phyloP scores from a whole-genome alignment of 805 yeast species.

The Hanseniaspora lindneri region DNA sequence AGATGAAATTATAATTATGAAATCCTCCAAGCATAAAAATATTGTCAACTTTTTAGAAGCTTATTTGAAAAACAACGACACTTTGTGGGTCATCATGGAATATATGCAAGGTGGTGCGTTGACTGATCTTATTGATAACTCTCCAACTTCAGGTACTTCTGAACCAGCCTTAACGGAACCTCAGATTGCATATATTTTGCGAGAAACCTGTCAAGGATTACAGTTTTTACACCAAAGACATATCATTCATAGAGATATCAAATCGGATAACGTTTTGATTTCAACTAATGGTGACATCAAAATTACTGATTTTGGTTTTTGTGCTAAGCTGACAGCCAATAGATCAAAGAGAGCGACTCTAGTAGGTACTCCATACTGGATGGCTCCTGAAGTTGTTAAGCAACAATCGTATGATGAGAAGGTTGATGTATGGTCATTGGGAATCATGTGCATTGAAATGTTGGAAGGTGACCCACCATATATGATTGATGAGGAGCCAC shows the following conservation, averaged over 20 bases:
- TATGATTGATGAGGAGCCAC: constrained; percentile 77
- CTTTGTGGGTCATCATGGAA: constrained; percentile 98
- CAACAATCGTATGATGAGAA: constrained; percentile 93
- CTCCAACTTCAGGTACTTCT: constrained; percentile 37
- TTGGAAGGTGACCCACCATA: constrained; percentile 98
- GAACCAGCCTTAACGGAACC: constrained; percentile 50
- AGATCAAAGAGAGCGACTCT: constrained; percentile 88
- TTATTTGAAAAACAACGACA: constrained; percentile 63
- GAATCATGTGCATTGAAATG: constrained; percentile 98
- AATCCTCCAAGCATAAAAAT: constrained; percentile 85
- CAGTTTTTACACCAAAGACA: constrained; percentile 84
- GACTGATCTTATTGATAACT: constrained; percentile 89
- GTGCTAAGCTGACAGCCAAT: constrained; percentile 80
- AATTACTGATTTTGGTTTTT: constrained; percentile 93
- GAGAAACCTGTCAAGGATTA: constrained; percentile 81
- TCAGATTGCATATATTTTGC: constrained; percentile 85
- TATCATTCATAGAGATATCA: constrained; percentile 92
- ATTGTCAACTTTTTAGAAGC: constrained; percentile 92
- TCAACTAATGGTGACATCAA: constrained; percentile 78
- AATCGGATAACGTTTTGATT: constrained; percentile 84
- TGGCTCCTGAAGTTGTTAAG: constrained; percentile 98
- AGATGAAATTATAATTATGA: constrained; percentile 93
- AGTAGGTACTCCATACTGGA: constrained; percentile 99
- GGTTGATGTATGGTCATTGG: constrained; percentile 96
- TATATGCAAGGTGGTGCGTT: constrained; percentile 98